Conservation (phyloP, 2,329 filamentous ascomycete species). For the Gaeumannomyces sp. region DNA sequence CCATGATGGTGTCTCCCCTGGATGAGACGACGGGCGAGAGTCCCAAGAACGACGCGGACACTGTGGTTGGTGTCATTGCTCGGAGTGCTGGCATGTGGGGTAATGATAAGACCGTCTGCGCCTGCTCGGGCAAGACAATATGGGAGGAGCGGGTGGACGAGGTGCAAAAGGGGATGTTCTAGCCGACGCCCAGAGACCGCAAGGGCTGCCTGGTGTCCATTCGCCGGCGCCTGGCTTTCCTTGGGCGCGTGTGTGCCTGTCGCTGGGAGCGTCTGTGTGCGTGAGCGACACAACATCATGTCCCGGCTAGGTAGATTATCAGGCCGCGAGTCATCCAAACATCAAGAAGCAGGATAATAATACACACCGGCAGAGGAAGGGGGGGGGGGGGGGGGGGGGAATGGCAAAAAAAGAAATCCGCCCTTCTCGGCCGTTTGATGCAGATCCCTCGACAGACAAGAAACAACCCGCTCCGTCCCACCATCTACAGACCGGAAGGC, state of each 20-base stretch:
- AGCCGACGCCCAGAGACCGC: background rate
- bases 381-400: too few relatives aligned
- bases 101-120: constrained; percentile 97
- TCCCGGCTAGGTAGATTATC: background rate
- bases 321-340: background rate
- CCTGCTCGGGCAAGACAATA: constrained; percentile 93
- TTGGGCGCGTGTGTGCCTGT: background rate
- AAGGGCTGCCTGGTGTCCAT: background rate
- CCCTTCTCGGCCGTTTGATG: background rate
- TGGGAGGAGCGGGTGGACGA: constrained; percentile 96
- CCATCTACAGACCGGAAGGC: constrained; percentile 8
- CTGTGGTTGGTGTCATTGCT: constrained; percentile 87
- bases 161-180: constrained; percentile 84
- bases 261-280: too few relatives aligned
- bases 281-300: too few relatives aligned
- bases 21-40: constrained; percentile 49
- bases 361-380: background rate
- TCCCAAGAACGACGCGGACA: constrained; percentile 72
- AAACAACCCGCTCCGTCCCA: background rate
- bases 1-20: constrained; percentile 74
- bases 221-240: background rate
- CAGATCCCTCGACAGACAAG: background rate
- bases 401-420: background rate
- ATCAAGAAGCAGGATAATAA: background rate
- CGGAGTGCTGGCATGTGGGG: constrained; percentile 98